These are phyloP conservation scores for Hyphopichia fennica DNA, from an alignment of 1,139 yeast species.

Conservation along the genomic window DNA sequence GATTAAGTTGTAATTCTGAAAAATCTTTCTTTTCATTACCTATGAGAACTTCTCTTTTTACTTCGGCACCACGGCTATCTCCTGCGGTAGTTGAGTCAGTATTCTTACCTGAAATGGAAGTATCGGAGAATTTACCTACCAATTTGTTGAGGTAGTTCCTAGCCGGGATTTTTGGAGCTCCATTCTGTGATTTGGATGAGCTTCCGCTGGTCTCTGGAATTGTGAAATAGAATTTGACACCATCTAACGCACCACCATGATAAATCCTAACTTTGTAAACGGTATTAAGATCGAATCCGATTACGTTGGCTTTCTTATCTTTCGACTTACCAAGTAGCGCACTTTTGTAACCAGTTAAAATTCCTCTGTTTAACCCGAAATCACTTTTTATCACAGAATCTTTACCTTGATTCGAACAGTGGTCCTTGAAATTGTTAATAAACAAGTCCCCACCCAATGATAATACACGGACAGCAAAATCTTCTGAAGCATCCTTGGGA, in stretches of 20 bases:
- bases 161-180: constrained; percentile 45
- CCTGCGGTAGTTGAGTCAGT: neutral
- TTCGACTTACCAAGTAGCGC: constrained; percentile 38
- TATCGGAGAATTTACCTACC: constrained; percentile 14
- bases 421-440: constrained; percentile 30
- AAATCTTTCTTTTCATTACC: constrained; percentile 65
- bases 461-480: constrained; percentile 50
- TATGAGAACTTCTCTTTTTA: constrained; percentile 33
- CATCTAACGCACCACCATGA: constrained; percentile 79
- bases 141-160: constrained; percentile 44
- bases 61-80: neutral
- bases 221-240: constrained; percentile 41
- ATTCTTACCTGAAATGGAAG: neutral
- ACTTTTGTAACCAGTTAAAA: constrained; percentile 47
- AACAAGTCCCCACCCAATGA: constrained; percentile 41
- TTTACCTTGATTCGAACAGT: constrained; percentile 12
- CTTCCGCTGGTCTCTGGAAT: neutral
- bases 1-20: constrained; percentile 54
- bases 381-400: constrained; percentile 32
- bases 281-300: constrained; percentile 30
- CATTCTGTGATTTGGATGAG: constrained; percentile 1
- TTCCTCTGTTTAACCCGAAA: constrained; percentile 40
- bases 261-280: constrained; percentile 57
- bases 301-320: constrained; percentile 17
- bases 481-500: constrained; percentile 24